Base-by-base conservation (phyloP, 192 early-diverging fungal genomes). In the Backusella liffmaniae region DNA sequence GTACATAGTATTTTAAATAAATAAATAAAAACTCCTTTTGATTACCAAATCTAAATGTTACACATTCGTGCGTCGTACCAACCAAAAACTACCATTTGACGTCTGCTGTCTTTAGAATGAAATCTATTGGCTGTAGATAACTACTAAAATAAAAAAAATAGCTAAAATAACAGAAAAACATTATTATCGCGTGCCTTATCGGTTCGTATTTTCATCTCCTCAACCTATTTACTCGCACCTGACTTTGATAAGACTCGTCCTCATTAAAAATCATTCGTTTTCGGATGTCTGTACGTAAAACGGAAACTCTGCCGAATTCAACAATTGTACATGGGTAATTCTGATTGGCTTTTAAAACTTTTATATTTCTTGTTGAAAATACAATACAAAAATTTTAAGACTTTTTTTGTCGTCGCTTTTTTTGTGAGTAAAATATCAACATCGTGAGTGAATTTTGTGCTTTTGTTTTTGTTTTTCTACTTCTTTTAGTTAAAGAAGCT, bases 91-190 rank as follows among this genome's bases (percentile, higher is more conserved):
- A 62, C 56, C 56, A 29, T 62, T 62, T 62, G 56, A 62, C 56
- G 26, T 62, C 56, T 62, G 21, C 21, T 62, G 56, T 62, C 56
- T 62, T 13, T 62, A 29, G 26, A 62, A 5, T 62, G 10, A 29
- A 62, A 62, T 62, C 56, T 62, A 62, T 62, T 62, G 56, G 56
- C 56, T 62, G n/a, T 62, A 62, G 56, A 62, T 62, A 62, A 62
- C 56, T 29, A 4, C 56, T 29, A 29, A 62, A 53, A 53, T 21
- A 21, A 53, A 23, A 53, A 53, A 56, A 56, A 62, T 29, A 62
- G 26, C 10, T 29, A 62, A 62, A 53, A 62, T 62, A 62, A 13
- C 12, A 62, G 26, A 29, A 62, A 29, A 21, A 44, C n/a, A 12
- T 29, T 62, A 62, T 26, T 59, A 59, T 26, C n/a, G 53, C 23